phyloP scores from a whole-genome alignment of 331 rosid species.

The Arachis monticola region DNA sequence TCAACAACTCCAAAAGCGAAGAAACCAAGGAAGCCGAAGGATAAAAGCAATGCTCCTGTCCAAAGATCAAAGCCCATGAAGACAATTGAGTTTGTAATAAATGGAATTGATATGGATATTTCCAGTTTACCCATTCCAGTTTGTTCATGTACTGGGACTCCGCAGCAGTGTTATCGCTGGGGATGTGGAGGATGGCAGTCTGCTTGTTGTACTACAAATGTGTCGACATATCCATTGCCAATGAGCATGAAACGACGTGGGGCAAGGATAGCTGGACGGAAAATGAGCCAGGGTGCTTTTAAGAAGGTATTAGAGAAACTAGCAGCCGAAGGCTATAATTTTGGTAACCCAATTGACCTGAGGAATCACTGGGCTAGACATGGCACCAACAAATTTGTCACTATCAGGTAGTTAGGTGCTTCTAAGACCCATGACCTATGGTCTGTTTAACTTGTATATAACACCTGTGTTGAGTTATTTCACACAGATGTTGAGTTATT shows the following conservation, averaged over 20 bases:
- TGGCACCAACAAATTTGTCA: conserved; percentile 97
- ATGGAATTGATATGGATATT: conserved; percentile 89
- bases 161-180: conserved; percentile 97
- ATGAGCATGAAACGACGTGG: conserved; percentile 97
- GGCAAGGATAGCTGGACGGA: conserved; percentile 94
- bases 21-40: conserved; percentile 80
- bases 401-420: conserved; percentile 75
- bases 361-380: conserved; percentile 94
- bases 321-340: conserved; percentile 89
- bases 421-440: conserved; percentile 29
- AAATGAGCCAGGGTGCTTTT: conserved; percentile 98
- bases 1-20: conserved; percentile 67
- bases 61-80: conserved; percentile 75
- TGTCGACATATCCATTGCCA: conserved; percentile 90
- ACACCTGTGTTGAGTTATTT: conserved; percentile 45
- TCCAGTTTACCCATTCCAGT: conserved; percentile 89
- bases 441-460: conserved; percentile 48
- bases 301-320: conserved; percentile 97
- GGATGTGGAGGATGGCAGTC: conserved; percentile 99
- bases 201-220: conserved; percentile 92
- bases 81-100: conserved; percentile 79
- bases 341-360: conserved; percentile 80
- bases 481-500: conserved; percentile 51
- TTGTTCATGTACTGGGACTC: conserved; percentile 88
- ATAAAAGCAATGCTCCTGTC: conserved; percentile 49